phyloP scores from a whole-genome alignment of 345 rosid genomes.

The Brassica nigra region DNA sequence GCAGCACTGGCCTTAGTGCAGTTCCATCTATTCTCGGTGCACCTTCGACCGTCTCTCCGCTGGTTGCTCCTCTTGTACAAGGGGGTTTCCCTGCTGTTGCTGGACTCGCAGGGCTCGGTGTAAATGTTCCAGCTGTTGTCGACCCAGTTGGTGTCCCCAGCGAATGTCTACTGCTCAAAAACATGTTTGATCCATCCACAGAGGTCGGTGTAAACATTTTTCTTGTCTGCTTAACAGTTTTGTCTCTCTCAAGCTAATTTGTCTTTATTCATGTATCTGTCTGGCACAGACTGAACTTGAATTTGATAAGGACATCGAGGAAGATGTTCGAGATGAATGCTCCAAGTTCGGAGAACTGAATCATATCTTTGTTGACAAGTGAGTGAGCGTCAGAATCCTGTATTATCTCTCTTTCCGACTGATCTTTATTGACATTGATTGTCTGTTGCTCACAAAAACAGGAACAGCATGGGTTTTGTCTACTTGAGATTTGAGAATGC shows the following conservation, averaged over 20 bases:
- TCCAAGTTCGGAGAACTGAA: slow-evolving; percentile 73
- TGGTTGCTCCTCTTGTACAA: slow-evolving; percentile 55
- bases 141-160: slow-evolving; percentile 75
- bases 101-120: slow-evolving; percentile 56
- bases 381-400: slow-evolving; percentile 28
- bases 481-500: slow-evolving; percentile 70
- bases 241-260: not conserved
- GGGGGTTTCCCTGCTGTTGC: slow-evolving; percentile 53
- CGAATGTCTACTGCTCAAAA: slow-evolving; percentile 80
- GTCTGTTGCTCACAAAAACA: slow-evolving; percentile 37
- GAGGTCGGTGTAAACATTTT: slow-evolving; percentile 56
- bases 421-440: slow-evolving; percentile 10
- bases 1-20: slow-evolving; percentile 49
- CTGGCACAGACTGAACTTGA: slow-evolving; percentile 74
- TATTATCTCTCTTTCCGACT: not conserved
- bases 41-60: slow-evolving; percentile 48
- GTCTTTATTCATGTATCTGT: slow-evolving; percentile 11
- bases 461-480: slow-evolving; percentile 85
- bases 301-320: slow-evolving; percentile 86
- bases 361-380: slow-evolving; percentile 87
- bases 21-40: slow-evolving; percentile 52
- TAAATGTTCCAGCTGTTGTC: slow-evolving; percentile 50
- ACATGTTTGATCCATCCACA: slow-evolving; percentile 84
- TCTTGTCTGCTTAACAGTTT: not conserved
- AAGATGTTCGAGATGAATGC: slow-evolving; percentile 85